These are phyloP conservation scores for Trametes elegans DNA, from an alignment of 768 basidiomycete species.

Conservation along the genomic window DNA sequence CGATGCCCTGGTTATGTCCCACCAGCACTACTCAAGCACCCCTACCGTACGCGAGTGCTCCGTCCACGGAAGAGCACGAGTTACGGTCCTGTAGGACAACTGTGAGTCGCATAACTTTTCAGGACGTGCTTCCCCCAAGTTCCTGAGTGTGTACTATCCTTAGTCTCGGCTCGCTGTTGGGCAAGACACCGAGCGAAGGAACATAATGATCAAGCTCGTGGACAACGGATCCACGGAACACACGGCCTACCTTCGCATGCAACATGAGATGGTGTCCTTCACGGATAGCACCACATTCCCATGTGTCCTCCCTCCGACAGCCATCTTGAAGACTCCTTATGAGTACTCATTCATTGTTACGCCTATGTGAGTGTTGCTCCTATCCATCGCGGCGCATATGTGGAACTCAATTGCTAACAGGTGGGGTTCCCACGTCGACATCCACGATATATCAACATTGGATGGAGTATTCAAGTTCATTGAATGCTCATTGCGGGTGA, in stretches of 20 bases:
- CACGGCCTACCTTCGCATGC: background rate
- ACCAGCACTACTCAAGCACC: no score
- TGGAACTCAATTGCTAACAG: background rate
- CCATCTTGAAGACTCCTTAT: background rate
- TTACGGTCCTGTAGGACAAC: no score
- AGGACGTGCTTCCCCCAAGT: no score
- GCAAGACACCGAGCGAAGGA: background rate
- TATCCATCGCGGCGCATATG: no score
- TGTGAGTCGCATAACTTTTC: no score
- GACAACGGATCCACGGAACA: background rate
- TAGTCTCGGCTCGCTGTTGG: background rate
- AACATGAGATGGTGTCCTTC: background rate
- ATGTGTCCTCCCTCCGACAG: background rate
- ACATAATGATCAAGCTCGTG: background rate
- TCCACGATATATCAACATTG: background rate
- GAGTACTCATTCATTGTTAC: background rate
- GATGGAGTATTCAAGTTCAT: background rate
- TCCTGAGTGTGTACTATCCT: no score
- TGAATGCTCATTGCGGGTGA: background rate
- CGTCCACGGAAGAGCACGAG: no score
- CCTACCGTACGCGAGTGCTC: no score
- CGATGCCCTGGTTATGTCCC: no score
- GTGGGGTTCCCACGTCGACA: background rate
- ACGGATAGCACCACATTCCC: background rate
- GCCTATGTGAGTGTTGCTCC: background rate